These are phyloP conservation scores for Geotrichum cucujoidarum DNA, from an alignment of 1,139 yeast species.

Conservation along the genomic window DNA sequence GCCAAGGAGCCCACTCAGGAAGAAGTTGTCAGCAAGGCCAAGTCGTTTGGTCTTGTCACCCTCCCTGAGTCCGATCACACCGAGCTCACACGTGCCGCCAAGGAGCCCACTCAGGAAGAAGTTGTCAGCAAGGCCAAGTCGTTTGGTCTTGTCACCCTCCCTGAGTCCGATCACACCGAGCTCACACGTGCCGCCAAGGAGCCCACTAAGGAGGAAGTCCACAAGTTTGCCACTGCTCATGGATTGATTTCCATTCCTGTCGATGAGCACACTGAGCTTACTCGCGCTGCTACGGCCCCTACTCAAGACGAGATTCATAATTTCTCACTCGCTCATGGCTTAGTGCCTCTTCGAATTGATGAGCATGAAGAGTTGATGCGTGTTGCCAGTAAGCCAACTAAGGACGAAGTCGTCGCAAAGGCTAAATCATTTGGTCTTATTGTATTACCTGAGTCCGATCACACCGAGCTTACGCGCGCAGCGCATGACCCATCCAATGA, in stretches of 20 bases:
- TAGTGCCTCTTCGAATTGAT: slow-evolving; percentile 26
- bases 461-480: slow-evolving; percentile 23
- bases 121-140: slow-evolving; percentile 25
- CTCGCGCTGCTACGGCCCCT: slow-evolving; percentile 9
- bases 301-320: slow-evolving; percentile 13
- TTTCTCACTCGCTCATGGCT: slow-evolving; percentile 21
- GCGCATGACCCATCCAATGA: slow-evolving; percentile 25
- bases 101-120: slow-evolving; percentile 7
- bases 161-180: slow-evolving; percentile 3
- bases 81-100: slow-evolving; percentile 9
- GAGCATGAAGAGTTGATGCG: slow-evolving; percentile 28
- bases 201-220: slow-evolving; percentile 23
- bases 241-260: slow-evolving; percentile 27
- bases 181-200: slow-evolving; percentile 11
- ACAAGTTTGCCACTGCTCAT: slow-evolving; percentile 20
- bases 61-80: slow-evolving; percentile 27
- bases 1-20: slow-evolving; percentile 27
- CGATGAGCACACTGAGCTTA: slow-evolving; percentile 15
- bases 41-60: slow-evolving; percentile 30
- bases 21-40: slow-evolving; percentile 28
- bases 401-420: slow-evolving; percentile 28
- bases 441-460: slow-evolving; percentile 18
- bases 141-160: slow-evolving; percentile 23
- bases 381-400: slow-evolving; percentile 23
- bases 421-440: slow-evolving; percentile 33